Evolutionary conservation across 2,329 filamentous ascomycete species (phyloP), one percentile per base, ranked within the genome.

Genomic region (Cucurbitaria berberidis): DNA sequence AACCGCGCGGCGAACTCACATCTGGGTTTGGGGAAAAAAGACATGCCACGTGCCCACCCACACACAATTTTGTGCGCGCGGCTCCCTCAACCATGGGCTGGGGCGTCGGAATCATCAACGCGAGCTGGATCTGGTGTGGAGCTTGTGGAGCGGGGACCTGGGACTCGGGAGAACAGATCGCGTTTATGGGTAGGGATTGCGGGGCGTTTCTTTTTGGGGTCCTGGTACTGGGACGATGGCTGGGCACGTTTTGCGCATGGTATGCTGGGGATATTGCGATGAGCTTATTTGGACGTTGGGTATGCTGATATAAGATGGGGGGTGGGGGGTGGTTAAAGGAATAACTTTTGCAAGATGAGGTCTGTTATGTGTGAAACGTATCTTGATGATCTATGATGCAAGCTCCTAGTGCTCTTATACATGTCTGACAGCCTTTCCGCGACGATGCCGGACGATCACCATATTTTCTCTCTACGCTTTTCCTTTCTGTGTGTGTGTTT

Each of bases 11-110:
- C 38, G 35, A 45, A 39, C 54, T 50, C 54, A 57, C 21, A 46
- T 46, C 36, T 57, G 54, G 50, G 54, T 53, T 47, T 32, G 24
- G n/a, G n/a, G n/a, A 26, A 26, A 26, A 26, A 57, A 44, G 50
- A 53, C 38, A 48, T 40, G 21, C 45, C 45, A 38, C 39, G 44
- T 22, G 16, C 18, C n/a, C n/a, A 8, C 35, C 35, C 16, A 11
- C 35, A 18, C 45, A 45, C 45, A 22, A 9, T 26, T 34, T 50
- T n/a, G n/a, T n/a, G n/a, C n/a, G n/a, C n/a, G n/a, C n/a, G n/a
- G n/a, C n/a, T n/a, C n/a, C n/a, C n/a, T n/a, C n/a, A n/a, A n/a
- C n/a, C n/a, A 13, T 32, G 18, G 15, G 35, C n/a, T 24, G 29
- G 15, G 19, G 16, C 18, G 26, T 19, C 34, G 34, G 34, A n/a